A percentile compares a stretch with the other conserved stretches of the same genome.
phyloP scores from a whole-genome alignment of 441 rosid genomes.

The Corymbia citriodora region DNA sequence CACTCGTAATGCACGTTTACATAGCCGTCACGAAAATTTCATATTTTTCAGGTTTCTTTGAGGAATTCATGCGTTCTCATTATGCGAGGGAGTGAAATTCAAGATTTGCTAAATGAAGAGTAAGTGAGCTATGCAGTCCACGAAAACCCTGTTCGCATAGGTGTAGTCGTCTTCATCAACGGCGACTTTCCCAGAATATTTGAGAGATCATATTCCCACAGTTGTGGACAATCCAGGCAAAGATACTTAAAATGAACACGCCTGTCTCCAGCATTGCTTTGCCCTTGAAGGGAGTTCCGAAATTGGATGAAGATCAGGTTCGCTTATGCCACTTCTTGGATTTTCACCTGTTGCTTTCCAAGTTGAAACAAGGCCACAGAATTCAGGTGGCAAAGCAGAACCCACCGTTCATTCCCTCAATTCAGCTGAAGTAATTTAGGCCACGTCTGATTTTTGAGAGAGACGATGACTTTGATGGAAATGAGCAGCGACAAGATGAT shows the following conservation, averaged over 20 bases:
- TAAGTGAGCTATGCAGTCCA: slow-evolving; percentile 15
- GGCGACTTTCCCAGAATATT: slow-evolving; percentile 12
- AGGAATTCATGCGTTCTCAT: slow-evolving; percentile 30
- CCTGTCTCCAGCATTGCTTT: neutral
- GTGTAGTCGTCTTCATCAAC: slow-evolving; percentile 35
- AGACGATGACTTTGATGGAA: slow-evolving; percentile 20
- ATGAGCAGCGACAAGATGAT: no score
- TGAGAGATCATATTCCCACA: slow-evolving; percentile 20
- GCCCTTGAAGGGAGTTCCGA: slow-evolving; percentile 37
- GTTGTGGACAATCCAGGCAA: slow-evolving; percentile 28
- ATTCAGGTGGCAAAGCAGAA: slow-evolving; percentile 17
- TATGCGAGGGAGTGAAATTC: slow-evolving; percentile 41
- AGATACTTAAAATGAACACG: slow-evolving; percentile 7
- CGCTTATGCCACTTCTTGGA: slow-evolving; percentile 36
- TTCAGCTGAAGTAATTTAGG: slow-evolving; percentile 31
- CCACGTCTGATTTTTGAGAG: slow-evolving; percentile 32
- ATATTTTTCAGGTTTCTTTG: slow-evolving; percentile 28
- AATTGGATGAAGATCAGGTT: slow-evolving; percentile 33
- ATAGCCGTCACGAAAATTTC: neutral
- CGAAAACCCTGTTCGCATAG: slow-evolving; percentile 32
- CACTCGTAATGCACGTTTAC: neutral
- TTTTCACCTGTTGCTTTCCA: slow-evolving; percentile 23
- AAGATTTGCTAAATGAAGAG: slow-evolving; percentile 42
- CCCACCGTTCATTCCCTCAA: slow-evolving; percentile 9
- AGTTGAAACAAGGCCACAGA: slow-evolving; percentile 21